Evolutionary conservation across 495 filamentous ascomycete species (phyloP).

Genomic region (Penicillium malachiteum): DNA sequence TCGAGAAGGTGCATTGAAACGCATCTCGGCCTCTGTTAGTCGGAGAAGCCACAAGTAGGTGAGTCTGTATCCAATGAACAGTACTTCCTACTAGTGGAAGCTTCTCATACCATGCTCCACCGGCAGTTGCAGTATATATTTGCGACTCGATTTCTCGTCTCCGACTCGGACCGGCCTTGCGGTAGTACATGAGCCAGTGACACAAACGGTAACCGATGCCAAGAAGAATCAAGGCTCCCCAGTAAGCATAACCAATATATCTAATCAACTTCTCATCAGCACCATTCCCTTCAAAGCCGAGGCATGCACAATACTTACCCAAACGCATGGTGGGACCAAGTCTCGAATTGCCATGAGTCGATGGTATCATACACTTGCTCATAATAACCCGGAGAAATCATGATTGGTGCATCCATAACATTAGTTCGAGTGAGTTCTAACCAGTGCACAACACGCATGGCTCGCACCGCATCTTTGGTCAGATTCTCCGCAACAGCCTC

Average conservation of each 20-base stretch:
- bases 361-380: constrained; percentile 33
- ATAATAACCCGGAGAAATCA: constrained; percentile 34
- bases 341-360: constrained; percentile 37
- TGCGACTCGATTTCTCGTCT: constrained; percentile 8
- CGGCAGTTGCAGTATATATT: neutral
- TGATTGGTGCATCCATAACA: constrained; percentile 22
- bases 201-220: constrained; percentile 28
- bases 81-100: constrained; percentile 1
- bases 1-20: constrained; percentile 40
- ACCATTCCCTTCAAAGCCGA: neutral
- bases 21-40: constrained; percentile 26
- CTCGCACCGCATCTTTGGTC: constrained; percentile 33
- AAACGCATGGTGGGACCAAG: constrained; percentile 39
- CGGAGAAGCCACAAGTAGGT: constrained; percentile 37
- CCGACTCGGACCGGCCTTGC: neutral
- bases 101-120: neutral
- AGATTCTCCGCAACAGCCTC: constrained; percentile 36
- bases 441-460: constrained; percentile 34
- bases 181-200: constrained; percentile 2
- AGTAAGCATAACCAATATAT: constrained; percentile 34
- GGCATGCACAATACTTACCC: constrained; percentile 21
- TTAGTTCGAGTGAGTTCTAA: constrained; percentile 22
- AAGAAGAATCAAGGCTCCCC: constrained; percentile 26
- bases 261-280: constrained; percentile 13
- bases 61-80: constrained; percentile 29